phyloP scores from a whole-genome alignment of 306 rosid genomes.

The Ormosia semicastrata region DNA sequence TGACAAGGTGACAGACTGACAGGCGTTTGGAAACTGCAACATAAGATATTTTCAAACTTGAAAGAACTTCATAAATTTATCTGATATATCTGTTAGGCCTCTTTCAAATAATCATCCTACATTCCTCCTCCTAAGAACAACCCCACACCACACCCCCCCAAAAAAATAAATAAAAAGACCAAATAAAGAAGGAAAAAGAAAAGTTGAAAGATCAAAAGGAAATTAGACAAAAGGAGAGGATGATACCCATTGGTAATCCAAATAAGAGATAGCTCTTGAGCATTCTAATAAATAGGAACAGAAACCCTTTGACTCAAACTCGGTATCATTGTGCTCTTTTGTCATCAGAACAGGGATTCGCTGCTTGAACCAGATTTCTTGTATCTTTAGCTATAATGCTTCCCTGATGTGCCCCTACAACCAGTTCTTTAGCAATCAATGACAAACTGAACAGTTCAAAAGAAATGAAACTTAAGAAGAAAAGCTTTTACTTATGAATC shows the following conservation, averaged over 20 bases:
- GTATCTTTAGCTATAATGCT: constrained; percentile 52
- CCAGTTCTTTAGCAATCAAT: constrained; percentile 25
- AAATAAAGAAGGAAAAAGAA: background rate
- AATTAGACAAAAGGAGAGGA: constrained; percentile 10
- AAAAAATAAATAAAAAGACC: background rate
- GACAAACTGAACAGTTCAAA: background rate
- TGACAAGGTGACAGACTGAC: background rate
- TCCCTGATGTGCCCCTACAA: constrained; percentile 65
- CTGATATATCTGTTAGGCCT: constrained; percentile 14
- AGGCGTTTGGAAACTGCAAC: background rate
- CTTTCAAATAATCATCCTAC: constrained; percentile 26
- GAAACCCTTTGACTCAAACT: constrained; percentile 14
- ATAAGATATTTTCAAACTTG: background rate
- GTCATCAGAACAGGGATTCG: constrained; percentile 48
- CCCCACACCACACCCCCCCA: constrained; percentile 7
- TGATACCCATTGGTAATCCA: background rate
- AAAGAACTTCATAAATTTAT: constrained; percentile 22
- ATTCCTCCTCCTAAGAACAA: too few species aligned
- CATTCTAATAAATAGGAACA: constrained; percentile 17
- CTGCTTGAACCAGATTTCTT: constrained; percentile 57
- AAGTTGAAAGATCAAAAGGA: constrained; percentile 24
- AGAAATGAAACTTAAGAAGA: background rate
- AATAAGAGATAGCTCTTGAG: constrained; percentile 24
- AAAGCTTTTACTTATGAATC: background rate
- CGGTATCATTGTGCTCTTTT: constrained; percentile 54